Evolutionary conservation across 495 filamentous ascomycete genomes (phyloP).

Genomic region (Penicillium parvum): DNA sequence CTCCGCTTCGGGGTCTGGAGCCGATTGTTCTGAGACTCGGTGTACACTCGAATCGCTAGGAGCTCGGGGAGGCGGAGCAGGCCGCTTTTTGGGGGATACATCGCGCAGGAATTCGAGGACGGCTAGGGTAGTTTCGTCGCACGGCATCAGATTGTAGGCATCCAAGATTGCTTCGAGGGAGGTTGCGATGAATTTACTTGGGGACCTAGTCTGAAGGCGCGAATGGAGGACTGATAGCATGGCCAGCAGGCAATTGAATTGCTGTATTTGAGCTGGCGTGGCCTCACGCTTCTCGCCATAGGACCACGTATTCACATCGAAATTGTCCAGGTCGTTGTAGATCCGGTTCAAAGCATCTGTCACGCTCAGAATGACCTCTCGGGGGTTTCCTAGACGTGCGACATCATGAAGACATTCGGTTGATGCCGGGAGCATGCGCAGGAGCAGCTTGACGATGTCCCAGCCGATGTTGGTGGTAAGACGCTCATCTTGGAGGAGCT

Average conservation of each 20-base stretch:
- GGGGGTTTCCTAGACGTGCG: constrained; percentile 81
- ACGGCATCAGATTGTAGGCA: constrained; percentile 55
- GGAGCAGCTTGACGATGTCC: constrained; percentile 85
- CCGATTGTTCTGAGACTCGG: constrained; percentile 45
- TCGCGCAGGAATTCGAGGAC: constrained; percentile 72
- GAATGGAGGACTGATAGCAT: constrained; percentile 83
- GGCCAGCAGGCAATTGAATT: constrained; percentile 73
- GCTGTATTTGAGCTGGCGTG: constrained; percentile 31
- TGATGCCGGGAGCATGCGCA: constrained; percentile 69
- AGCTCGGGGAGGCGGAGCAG: constrained; percentile 66
- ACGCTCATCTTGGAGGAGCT: constrained; percentile 74
- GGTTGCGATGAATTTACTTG: constrained; percentile 88
- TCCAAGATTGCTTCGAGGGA: constrained; percentile 73
- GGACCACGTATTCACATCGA: constrained; percentile 35
- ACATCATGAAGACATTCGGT: constrained; percentile 71
- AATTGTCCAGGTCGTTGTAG: constrained; percentile 49
- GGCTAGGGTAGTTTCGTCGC: constrained; percentile 64
- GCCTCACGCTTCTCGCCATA: constrained; percentile 17
- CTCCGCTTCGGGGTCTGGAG: constrained; percentile 79
- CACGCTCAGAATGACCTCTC: constrained; percentile 88
- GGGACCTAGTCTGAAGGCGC: constrained; percentile 84
- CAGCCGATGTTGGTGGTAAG: constrained; percentile 91
- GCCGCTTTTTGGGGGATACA: constrained; percentile 67
- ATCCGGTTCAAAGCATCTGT: constrained; percentile 66
- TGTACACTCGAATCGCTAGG: constrained; percentile 48